Evolutionary conservation across 2,329 filamentous ascomycete species (phyloP).

Genomic region (Orbilia brochopaga): DNA sequence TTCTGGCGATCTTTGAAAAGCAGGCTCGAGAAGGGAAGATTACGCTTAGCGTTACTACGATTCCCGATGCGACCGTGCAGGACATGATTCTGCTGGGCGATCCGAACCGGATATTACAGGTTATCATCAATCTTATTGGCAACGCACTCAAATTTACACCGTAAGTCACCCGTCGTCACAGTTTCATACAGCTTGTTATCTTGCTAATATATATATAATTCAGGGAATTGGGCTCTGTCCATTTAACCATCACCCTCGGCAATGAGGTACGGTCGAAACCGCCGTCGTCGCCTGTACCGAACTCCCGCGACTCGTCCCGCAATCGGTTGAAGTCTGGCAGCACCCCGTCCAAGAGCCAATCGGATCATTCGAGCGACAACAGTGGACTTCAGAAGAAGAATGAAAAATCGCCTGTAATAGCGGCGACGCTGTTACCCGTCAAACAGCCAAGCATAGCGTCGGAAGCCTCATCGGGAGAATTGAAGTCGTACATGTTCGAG

Average conservation of each 20-base stretch:
- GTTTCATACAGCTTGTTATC: not conserved
- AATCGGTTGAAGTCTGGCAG: constrained; percentile 22
- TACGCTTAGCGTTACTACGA: constrained; percentile 72
- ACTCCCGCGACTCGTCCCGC: constrained; percentile 41
- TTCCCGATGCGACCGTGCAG: constrained; percentile 62
- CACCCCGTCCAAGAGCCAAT: constrained; percentile 19
- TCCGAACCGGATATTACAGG: constrained; percentile 84
- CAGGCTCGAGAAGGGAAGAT: constrained; percentile 82
- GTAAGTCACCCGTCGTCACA: not conserved
- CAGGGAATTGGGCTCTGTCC: constrained; percentile 29
- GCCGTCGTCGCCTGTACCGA: constrained; percentile 14
- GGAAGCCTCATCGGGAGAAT: constrained; percentile 13
- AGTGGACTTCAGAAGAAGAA: constrained; percentile 11
- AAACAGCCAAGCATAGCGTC: constrained; percentile 32
- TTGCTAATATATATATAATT: constrained; percentile 3
- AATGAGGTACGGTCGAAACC: constrained; percentile 24
- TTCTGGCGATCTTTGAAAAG: constrained; percentile 86
- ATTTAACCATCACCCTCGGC: constrained; percentile 38
- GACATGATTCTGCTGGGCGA: constrained; percentile 94
- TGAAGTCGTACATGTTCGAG: constrained; percentile 72
- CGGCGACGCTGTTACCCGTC: not conserved
- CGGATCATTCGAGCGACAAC: constrained; percentile 22
- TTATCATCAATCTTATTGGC: constrained; percentile 88
- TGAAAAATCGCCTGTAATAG: constrained; percentile 4
- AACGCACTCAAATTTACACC: constrained; percentile 93